phyloP scores from a whole-genome alignment of 139 green algal species.

The Coelastrella sp. region DNA sequence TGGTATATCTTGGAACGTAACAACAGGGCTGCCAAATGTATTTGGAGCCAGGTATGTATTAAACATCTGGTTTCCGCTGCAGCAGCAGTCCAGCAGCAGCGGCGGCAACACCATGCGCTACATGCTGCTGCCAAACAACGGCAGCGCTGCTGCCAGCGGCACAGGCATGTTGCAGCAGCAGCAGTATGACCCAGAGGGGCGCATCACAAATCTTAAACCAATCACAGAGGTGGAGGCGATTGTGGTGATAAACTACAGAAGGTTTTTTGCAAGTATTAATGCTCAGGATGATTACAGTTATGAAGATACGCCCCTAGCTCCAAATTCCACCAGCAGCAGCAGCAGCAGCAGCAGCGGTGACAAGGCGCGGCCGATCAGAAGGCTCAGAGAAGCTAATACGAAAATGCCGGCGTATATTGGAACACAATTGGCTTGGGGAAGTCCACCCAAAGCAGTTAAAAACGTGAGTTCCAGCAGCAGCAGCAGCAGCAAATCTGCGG shows the following conservation, averaged over 20 bases:
- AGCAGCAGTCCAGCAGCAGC: neutral
- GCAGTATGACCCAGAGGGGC: neutral
- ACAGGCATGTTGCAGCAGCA: neutral
- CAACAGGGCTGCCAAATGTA: slow-evolving; percentile 48
- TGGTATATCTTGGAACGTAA: slow-evolving; percentile 55
- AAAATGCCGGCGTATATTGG: slow-evolving; percentile 65
- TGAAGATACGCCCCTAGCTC: slow-evolving; percentile 57
- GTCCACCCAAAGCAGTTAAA: slow-evolving; percentile 42
- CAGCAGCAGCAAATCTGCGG: neutral
- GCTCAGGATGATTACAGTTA: slow-evolving; percentile 72
- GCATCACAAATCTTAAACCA: neutral
- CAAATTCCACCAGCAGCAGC: neutral
- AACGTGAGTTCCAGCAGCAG: neutral
- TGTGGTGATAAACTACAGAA: slow-evolving; percentile 39
- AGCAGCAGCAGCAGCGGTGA: neutral
- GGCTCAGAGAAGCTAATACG: slow-evolving; percentile 59
- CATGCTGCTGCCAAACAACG: slow-evolving; percentile 28
- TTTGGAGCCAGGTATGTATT: slow-evolving; percentile 63
- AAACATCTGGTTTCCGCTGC: slow-evolving; percentile 57
- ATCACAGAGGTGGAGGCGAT: slow-evolving; percentile 45
- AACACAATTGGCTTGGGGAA: slow-evolving; percentile 68
- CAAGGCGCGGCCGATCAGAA: slow-evolving; percentile 58
- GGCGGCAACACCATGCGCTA: neutral
- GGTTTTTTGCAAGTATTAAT: slow-evolving; percentile 59
- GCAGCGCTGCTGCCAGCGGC: slow-evolving; percentile 8